Conservation (phyloP, 768 basidiomycete species). For the Nevesoporus exiguus region DNA sequence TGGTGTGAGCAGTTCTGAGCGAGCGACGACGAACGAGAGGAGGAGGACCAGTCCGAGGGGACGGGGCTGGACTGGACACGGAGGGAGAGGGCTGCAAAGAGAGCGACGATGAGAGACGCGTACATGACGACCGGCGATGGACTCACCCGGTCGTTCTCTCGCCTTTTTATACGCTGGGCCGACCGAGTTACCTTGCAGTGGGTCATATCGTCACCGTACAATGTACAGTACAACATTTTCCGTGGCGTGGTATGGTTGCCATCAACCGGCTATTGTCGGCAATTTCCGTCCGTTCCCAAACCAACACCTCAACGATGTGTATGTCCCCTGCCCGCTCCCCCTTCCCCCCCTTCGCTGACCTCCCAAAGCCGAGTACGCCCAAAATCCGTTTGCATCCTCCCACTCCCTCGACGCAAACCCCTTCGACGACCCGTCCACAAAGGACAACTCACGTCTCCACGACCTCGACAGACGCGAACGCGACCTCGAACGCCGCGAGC, state of each 20-base stretch:
- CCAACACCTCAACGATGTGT: constrained; percentile 22
- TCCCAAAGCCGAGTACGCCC: constrained; percentile 33
- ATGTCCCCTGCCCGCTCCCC: neutral
- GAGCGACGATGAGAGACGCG: constrained; percentile 39
- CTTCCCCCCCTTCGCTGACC: neutral
- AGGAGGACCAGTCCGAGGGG: constrained; percentile 11
- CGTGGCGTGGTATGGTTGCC: neutral
- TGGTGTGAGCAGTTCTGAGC: too few species aligned
- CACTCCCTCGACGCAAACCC: constrained; percentile 86
- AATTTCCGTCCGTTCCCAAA: constrained; percentile 1
- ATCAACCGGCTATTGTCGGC: neutral
- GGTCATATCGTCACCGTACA: too few species aligned
- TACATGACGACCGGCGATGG: constrained; percentile 24
- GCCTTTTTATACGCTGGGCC: neutral
- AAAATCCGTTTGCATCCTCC: constrained; percentile 84
- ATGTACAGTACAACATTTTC: neutral
- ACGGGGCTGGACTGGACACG: neutral
- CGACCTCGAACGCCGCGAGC: constrained; percentile 77
- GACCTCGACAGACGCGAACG: constrained; percentile 75
- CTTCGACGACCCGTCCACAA: constrained; percentile 76
- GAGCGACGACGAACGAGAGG: too few species aligned
- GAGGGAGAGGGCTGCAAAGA: constrained; percentile 62
- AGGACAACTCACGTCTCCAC: constrained; percentile 45
- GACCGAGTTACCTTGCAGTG: too few species aligned
- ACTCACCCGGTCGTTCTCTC: neutral